Percentiles rank a stretch among this genome's conserved stretches.
phyloP scores from a whole-genome alignment of 2,329 filamentous ascomycete species.

The Ceratocystis colombiana region DNA sequence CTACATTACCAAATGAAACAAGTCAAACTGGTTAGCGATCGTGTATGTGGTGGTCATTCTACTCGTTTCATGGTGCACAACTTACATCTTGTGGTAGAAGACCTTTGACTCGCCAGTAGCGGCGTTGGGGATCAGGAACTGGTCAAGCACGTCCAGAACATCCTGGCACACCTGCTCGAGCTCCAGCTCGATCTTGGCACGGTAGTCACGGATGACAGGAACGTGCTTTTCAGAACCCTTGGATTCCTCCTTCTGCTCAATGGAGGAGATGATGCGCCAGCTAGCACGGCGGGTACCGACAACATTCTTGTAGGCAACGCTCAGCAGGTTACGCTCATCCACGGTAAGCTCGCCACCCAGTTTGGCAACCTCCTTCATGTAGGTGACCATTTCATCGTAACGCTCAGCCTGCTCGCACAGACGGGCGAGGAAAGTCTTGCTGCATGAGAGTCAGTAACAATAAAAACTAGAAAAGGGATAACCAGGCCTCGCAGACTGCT shows the following conservation, averaged over 20 bases:
- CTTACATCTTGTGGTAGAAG: constrained; percentile 99
- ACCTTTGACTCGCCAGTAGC: constrained; percentile 98
- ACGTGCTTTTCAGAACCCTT: constrained; percentile 97
- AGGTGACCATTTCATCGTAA: constrained; percentile 99
- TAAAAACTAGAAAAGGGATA: background rate
- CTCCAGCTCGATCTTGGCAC: constrained; percentile 95
- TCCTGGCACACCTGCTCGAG: constrained; percentile 98
- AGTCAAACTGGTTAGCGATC: constrained; percentile 17
- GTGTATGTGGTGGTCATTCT: background rate
- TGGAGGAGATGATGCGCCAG: constrained; percentile 98
- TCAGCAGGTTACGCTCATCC: constrained; percentile 97
- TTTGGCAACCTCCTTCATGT: constrained; percentile 99
- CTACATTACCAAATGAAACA: constrained; percentile 37
- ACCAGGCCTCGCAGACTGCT: too few species aligned
- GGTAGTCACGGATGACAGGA: constrained; percentile 87
- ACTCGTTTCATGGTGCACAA: constrained; percentile 28
- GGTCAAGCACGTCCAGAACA: constrained; percentile 87
- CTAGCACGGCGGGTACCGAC: constrained; percentile 96
- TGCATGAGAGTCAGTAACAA: constrained; percentile 35
- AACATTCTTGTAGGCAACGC: constrained; percentile 99
- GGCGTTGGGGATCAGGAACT: constrained; percentile 89
- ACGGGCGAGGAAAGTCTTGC: constrained; percentile 99
- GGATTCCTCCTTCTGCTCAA: constrained; percentile 99
- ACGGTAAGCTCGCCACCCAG: constrained; percentile 70
- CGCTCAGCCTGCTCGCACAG: constrained; percentile 99